Evolutionary conservation across 2,329 filamentous ascomycete genomes (phyloP), one percentile per base, ranked within the genome.

Genomic region (Venturia carpophila): DNA sequence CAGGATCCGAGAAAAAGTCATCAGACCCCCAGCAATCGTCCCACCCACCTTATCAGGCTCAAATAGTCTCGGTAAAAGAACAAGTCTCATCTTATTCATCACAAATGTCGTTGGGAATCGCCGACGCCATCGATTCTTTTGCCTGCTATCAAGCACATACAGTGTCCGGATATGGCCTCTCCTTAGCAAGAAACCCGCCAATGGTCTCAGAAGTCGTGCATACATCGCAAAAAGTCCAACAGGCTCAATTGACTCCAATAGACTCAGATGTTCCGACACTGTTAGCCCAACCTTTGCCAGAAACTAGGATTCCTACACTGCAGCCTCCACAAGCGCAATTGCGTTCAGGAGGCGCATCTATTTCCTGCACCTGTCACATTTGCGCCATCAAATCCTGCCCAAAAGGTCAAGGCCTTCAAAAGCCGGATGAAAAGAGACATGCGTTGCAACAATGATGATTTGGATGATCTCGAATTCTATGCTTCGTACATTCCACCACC

Each of bases 321-420:
- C 42, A 45, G 42, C 42, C 42, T 45, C 17, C 42, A 19, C 15
- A 45, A n/a, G 42, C 42, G 42, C 13, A 19, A 19, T 19, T 19
- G 17, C 15, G n/a, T 45, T 19, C 42, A 6, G 42, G 6, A 49
- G 5, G 9, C 9, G 3, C 45, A 49, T 24, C 45, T 5, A 24
- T 13, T 21, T 13, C 45, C n/a, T 10, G 45, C 45, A 24, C 19
- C n/a, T 49, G 45, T 24, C n/a, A 49, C 5, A 13, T n/a, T n/a
- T n/a, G 45, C n/a, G n/a, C 45, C 45, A 49, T 24, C 45, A 10
- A 21, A 4, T 49, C 45, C 45, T 24, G 45, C 6, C n/a, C 45
- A n/a, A n/a, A 49, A 49, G n/a, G n/a, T 49, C 45, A 49, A 49
- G n/a, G n/a, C 45, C 45, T 21, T 49, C 45, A 49, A 49, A 13